Evolutionary conservation across 2,329 filamentous ascomycete species (phyloP), one percentile per base, ranked within the genome.

Genomic region (Xylariales sp.): DNA sequence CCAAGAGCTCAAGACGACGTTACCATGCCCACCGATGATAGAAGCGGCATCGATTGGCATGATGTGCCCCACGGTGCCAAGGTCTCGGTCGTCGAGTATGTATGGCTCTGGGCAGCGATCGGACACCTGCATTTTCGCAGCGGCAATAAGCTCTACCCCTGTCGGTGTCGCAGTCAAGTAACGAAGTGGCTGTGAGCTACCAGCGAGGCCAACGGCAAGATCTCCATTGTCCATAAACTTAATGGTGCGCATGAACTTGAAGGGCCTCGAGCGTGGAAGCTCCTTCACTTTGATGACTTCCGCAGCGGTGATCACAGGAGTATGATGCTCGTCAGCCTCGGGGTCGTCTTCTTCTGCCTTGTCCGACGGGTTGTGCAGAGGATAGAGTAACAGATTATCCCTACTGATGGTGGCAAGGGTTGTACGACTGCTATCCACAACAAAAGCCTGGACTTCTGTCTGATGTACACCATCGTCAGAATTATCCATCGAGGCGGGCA

Each of bases 1-100:
- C 72, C 74, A 78, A 4, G 71, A 63, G 38, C 65, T 72, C 11
- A 78, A 60, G 6, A 77, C 48, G 2, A 74, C 53, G 16, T 60
- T 65, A 2, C 59, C 57, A 15, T 56, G 57, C 1, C 63, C 59
- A 10, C 51, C 52, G 3, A 50, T 50, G 15, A 60, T 25, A 4
- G 57, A 56, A 12, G 52, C 46, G 7, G 53, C 48, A 12, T 61
- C 52, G 0, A 76, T 55, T 1, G 70, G 65, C 23, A 73, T 63
- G 4, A 78, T 61, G 0, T 71, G 69, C 23, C 68, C 56, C 10
- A 71, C 62, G 1, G 63, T 69, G 5, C 56, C 46, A 10, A 56
- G 53, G 0, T 44, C 45, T 18, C 56, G 43, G 33, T 36, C 40
- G 23, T 60, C 57, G 23, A 49, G 38, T 1, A 41, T 28, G 33